Percentiles rank a stretch among this genome's conserved stretches.
Conservation (phyloP, 2,329 filamentous ascomycete species). For the Tolypocladium ophioglossoides region DNA sequence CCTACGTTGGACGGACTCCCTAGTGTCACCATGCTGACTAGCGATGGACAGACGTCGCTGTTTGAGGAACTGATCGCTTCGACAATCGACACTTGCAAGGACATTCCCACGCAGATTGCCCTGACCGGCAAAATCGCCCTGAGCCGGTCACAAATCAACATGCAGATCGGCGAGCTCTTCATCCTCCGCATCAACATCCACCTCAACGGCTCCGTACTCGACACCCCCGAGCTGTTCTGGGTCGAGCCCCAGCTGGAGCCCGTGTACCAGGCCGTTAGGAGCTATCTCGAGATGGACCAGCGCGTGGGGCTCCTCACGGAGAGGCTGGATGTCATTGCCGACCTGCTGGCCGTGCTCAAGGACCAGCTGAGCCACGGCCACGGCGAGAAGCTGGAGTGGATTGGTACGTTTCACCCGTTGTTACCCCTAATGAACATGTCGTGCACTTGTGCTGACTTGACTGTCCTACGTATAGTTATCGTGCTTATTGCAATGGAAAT, state of each 20-base stretch:
- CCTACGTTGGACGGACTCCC: no score
- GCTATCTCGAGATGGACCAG: conserved; percentile 97
- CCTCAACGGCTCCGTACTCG: conserved; percentile 89
- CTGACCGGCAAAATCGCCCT: conserved; percentile 86
- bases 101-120: conserved; percentile 87
- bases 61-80: conserved; percentile 94
- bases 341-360: conserved; percentile 84
- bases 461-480: conserved; percentile 53
- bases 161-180: conserved; percentile 98
- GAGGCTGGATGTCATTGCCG: conserved; percentile 76
- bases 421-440: not conserved
- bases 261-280: conserved; percentile 88
- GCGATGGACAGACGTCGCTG: conserved; percentile 58
- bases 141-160: conserved; percentile 86
- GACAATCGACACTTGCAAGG: conserved; percentile 87
- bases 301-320: conserved; percentile 82
- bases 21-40: conserved; percentile 7
- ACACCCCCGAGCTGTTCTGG: conserved; percentile 97
- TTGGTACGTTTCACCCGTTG: conserved; percentile 45
- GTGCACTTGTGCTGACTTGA: not conserved
- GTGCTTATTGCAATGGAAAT: conserved; percentile 94
- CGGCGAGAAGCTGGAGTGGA: conserved; percentile 83
- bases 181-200: conserved; percentile 97
- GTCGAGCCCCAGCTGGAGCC: conserved; percentile 94
- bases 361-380: conserved; percentile 92